Evolutionary conservation across 2,329 filamentous ascomycete species (phyloP).

Genomic region (Davidsoniella virescens): DNA sequence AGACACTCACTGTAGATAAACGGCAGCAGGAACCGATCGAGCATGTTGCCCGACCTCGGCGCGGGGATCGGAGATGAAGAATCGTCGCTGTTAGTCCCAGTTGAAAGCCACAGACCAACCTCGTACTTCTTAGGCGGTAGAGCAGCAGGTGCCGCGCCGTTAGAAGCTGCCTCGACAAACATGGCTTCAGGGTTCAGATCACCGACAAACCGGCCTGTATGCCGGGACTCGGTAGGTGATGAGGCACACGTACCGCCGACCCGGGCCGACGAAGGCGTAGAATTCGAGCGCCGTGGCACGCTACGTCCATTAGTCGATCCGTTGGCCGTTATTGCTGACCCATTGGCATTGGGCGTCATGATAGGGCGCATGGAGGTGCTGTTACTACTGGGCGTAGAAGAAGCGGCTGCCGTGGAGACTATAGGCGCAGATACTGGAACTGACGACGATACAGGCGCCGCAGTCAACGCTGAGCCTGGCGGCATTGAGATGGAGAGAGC

Average conservation of each 20-base stretch:
- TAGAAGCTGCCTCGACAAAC: constrained; percentile 37
- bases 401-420: no score
- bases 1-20: constrained; percentile 31
- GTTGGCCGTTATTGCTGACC: neutral
- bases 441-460: neutral
- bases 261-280: neutral
- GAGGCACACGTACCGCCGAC: neutral
- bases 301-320: neutral
- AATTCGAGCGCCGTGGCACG: no score
- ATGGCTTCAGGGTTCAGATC: constrained; percentile 45
- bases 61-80: neutral
- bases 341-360: no score
- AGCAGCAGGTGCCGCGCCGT: constrained; percentile 21
- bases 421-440: neutral
- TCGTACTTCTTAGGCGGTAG: constrained; percentile 27
- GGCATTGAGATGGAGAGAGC: constrained; percentile 5
- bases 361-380: neutral
- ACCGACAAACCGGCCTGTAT: constrained; percentile 35
- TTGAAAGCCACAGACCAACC: constrained; percentile 38
- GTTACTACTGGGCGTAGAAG: neutral
- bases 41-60: constrained; percentile 16
- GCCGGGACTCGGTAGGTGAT: neutral
- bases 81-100: constrained; percentile 12
- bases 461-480: neutral
- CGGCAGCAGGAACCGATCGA: constrained; percentile 26